Base-by-base conservation (phyloP, 2,329 filamentous ascomycete genomes). In the Fusarium mundagurra region DNA sequence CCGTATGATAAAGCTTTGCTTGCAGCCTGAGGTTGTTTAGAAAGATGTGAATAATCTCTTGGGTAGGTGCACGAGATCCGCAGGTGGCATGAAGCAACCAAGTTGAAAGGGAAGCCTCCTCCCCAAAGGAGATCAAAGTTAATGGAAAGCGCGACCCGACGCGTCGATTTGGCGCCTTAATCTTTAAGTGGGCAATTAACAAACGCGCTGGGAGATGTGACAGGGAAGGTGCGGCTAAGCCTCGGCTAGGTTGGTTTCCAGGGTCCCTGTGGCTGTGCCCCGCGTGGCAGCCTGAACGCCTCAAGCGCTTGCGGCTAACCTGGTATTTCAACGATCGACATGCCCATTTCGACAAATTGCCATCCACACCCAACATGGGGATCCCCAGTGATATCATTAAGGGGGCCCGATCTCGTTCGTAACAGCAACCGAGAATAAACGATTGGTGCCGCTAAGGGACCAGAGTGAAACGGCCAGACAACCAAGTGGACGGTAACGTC, bases 161-260 rank as follows among this genome's bases (percentile, higher is more conserved):
- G 81, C 81, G 81, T 81, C 64, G 74, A 77, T 79, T 72, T 82
- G 80, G 80, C 75, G 80, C 79, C 67, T 43, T 51, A 63, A 53
- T 51, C 44, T 62, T 68, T 47, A 70, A 45, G 59, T 43, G 60
- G 58, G 67, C 73, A 77, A 77, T 76, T 72, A 51, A 51, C 20
- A 41, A 65, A 72, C 58, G 61, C 64, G 72, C 72, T 36, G 18
- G 33, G 13, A 33, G 22, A 38, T 17, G 51, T 5, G 33, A 41
- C 24, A 57, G 43, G 53, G 57, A 43, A 48, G 34, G 8, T 14
- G 6, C 73, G 74, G 75, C 36, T 77, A 76, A 76, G 57, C 41
- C 17, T 58, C 72, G 74, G 74, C 24, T 60, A 17, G 6, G 7
- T 13, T 4, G 6, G 12, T 39, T 22, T 44, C 27, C 29, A 66